Percentiles rank a stretch among this genome's conserved stretches.
These are phyloP conservation scores for Lasiodiplodia theobromae DNA, from an alignment of 2,329 filamentous ascomycete genomes.

Conservation along the genomic window DNA sequence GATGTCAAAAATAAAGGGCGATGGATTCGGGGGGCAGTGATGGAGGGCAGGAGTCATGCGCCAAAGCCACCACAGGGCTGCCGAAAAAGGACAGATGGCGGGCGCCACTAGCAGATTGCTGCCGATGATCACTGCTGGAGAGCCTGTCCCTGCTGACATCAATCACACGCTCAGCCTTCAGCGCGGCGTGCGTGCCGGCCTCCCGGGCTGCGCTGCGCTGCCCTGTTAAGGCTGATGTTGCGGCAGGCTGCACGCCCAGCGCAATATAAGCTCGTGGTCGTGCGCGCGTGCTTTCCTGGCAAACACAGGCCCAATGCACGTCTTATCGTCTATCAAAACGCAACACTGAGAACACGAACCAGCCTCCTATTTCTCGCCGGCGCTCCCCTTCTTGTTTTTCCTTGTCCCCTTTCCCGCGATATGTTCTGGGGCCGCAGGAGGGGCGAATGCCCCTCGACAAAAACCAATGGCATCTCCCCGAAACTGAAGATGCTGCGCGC, in stretches of 20 bases:
- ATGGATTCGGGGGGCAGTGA: background rate
- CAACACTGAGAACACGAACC: conserved; percentile 15
- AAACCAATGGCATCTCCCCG: conserved; percentile 11
- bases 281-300: conserved; percentile 12
- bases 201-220: conserved; percentile 4
- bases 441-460: conserved; percentile 1
- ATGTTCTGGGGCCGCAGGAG: conserved; percentile 11
- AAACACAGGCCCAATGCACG: conserved; percentile 11
- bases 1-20: background rate
- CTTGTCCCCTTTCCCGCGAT: background rate
- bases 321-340: conserved; percentile 23
- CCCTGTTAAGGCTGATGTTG: conserved; percentile 8
- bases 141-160: conserved; percentile 16
- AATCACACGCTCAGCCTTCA: conserved; percentile 9
- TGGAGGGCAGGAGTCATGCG: conserved; percentile 15
- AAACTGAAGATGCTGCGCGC: conserved; percentile 19
- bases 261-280: conserved; percentile 5
- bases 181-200: background rate
- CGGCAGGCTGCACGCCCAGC: conserved; percentile 1
- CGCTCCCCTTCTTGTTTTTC: background rate
- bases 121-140: conserved; percentile 4
- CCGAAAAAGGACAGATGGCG: background rate
- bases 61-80: conserved; percentile 10
- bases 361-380: background rate
- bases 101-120: background rate